phyloP scores from a whole-genome alignment of 345 rosid species.

The Arabidopsis arenosa region DNA sequence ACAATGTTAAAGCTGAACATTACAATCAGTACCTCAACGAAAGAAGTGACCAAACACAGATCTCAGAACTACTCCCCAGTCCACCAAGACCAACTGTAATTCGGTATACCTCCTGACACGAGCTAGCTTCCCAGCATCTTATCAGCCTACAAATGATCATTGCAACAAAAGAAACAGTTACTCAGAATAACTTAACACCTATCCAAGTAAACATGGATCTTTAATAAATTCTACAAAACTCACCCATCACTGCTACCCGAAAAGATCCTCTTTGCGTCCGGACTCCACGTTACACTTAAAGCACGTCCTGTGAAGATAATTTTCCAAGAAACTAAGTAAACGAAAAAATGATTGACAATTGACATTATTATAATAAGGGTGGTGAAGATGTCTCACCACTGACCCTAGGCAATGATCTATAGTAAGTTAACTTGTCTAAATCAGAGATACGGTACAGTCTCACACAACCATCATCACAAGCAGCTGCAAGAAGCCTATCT shows the following conservation, averaged over 20 bases:
- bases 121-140: slow-evolving; percentile 88
- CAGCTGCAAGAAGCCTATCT: slow-evolving; percentile 64
- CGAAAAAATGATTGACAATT: background rate
- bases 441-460: slow-evolving; percentile 63
- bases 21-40: slow-evolving; percentile 63
- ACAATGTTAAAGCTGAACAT: slow-evolving; percentile 12
- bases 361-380: background rate
- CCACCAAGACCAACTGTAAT: slow-evolving; percentile 90
- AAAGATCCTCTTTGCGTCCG: slow-evolving; percentile 64
- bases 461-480: slow-evolving; percentile 91
- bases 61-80: slow-evolving; percentile 61
- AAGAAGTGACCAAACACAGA: slow-evolving; percentile 90
- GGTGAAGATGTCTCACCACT: slow-evolving; percentile 77
- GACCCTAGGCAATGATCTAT: slow-evolving; percentile 86
- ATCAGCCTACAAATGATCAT: slow-evolving; percentile 61
- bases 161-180: slow-evolving; percentile 2
- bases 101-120: slow-evolving; percentile 74
- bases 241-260: slow-evolving; percentile 97
- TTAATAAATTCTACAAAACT: slow-evolving; percentile 37
- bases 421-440: slow-evolving; percentile 62
- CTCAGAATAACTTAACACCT: background rate
- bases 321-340: slow-evolving; percentile 20
- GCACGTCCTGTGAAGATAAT: slow-evolving; percentile 64
- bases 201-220: slow-evolving; percentile 2
- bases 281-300: slow-evolving; percentile 79